These are phyloP conservation scores for Elsinoe ampelina DNA, from an alignment of 2,329 filamentous ascomycete species.

Conservation along the genomic window DNA sequence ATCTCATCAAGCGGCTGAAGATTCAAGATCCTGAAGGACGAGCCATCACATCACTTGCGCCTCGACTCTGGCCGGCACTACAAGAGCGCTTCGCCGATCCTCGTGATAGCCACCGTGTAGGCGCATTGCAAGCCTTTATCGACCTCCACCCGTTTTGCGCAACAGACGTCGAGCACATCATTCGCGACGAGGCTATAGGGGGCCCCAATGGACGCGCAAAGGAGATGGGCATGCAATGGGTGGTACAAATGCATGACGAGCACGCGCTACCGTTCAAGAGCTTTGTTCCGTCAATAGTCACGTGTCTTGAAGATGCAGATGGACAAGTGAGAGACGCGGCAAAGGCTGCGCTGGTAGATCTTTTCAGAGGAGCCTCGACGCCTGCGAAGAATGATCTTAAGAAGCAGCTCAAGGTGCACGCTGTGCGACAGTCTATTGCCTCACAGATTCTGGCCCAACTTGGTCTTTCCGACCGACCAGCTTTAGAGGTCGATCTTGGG, in stretches of 20 bases:
- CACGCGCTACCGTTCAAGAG: slow-evolving; percentile 69
- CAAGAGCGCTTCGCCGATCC: slow-evolving; percentile 79
- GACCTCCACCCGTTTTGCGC: slow-evolving; percentile 66
- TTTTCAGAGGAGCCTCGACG: slow-evolving; percentile 56
- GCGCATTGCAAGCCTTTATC: slow-evolving; percentile 64
- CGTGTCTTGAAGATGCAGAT: slow-evolving; percentile 82
- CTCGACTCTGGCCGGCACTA: slow-evolving; percentile 62
- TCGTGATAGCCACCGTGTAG: slow-evolving; percentile 71
- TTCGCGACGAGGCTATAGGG: slow-evolving; percentile 67
- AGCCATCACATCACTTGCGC: slow-evolving; percentile 54
- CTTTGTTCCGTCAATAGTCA: slow-evolving; percentile 76
- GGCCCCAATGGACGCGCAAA: slow-evolving; percentile 78
- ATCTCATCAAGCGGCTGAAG: slow-evolving; percentile 75
- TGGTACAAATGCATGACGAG: slow-evolving; percentile 74
- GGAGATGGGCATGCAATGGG: slow-evolving; percentile 76
- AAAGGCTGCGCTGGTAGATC: slow-evolving; percentile 72
- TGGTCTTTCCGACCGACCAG: slow-evolving; percentile 38
- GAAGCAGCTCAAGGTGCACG: slow-evolving; percentile 72
- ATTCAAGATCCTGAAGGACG: slow-evolving; percentile 73
- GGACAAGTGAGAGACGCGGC: slow-evolving; percentile 76
- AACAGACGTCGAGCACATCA: slow-evolving; percentile 66
- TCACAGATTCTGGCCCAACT: slow-evolving; percentile 70
- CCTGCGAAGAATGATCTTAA: slow-evolving; percentile 78
- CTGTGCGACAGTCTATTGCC: slow-evolving; percentile 78
- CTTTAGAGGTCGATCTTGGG: slow-evolving; percentile 25